Conservation (phyloP, 163 green algal species). For the Smithsoniella earleae region DNA sequence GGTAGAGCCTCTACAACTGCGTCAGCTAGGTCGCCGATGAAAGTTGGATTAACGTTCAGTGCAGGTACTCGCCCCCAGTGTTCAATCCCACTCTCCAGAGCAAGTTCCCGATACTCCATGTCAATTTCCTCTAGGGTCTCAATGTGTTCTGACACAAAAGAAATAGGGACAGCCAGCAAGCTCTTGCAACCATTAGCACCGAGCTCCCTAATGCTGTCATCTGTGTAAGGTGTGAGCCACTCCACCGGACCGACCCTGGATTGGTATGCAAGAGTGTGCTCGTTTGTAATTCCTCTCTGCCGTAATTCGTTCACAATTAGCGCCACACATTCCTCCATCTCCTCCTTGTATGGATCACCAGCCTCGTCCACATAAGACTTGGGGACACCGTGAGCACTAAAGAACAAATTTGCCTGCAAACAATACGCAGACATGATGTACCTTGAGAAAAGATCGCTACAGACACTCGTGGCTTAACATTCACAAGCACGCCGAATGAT, state of each 20-base stretch:
- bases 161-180: constrained; percentile 90
- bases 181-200: constrained; percentile 57
- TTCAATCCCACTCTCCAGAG: constrained; percentile 72
- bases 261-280: constrained; percentile 94
- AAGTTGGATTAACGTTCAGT: constrained; percentile 79
- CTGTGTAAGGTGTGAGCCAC: constrained; percentile 97
- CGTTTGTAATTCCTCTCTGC: constrained; percentile 60
- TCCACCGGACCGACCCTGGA: constrained; percentile 89
- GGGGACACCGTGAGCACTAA: constrained; percentile 94
- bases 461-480: no score
- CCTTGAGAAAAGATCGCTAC: no score
- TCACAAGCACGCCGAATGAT: no score
- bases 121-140: constrained; percentile 99
- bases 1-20: constrained; percentile 88
- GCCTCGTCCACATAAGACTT: constrained; percentile 80
- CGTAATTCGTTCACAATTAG: constrained; percentile 84
- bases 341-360: constrained; percentile 90
- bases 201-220: constrained; percentile 82
- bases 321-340: constrained; percentile 96
- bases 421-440: no score
- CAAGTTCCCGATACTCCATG: constrained; percentile 85
- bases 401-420: constrained; percentile 79
- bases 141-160: constrained; percentile 98
- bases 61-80: constrained; percentile 93
- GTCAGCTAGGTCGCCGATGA: constrained; percentile 94